A percentile compares a stretch with the other conserved stretches of the same genome.
Evolutionary conservation across 2,329 filamentous ascomycete genomes (phyloP).

Genomic region (Grosmannia huntii): DNA sequence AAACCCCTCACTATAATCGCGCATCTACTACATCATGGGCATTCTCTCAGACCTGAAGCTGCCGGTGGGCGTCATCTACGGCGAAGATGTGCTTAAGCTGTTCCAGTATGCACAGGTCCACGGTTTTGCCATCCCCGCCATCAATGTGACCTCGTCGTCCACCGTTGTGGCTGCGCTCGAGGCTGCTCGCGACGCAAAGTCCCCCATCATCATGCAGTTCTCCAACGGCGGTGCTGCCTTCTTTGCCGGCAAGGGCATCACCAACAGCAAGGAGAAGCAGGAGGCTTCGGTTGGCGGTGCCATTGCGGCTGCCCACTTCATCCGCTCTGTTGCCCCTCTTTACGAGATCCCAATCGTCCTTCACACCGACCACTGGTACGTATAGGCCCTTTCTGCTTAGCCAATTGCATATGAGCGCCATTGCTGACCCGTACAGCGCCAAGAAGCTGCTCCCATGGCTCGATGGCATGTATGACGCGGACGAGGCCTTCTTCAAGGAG

Average conservation of each 20-base stretch:
- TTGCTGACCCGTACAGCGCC: constrained; percentile 47
- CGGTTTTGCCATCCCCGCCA: constrained; percentile 76
- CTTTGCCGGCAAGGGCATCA: constrained; percentile 83
- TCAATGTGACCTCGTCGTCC: constrained; percentile 91
- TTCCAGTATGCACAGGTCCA: constrained; percentile 87
- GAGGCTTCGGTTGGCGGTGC: constrained; percentile 78
- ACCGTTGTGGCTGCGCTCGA: constrained; percentile 52
- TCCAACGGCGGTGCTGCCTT: constrained; percentile 89
- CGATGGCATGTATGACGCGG: constrained; percentile 87
- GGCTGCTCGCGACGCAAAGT: constrained; percentile 83
- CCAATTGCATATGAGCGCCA: not conserved
- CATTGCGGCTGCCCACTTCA: constrained; percentile 84
- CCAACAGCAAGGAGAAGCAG: constrained; percentile 77
- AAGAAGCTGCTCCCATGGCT: constrained; percentile 99
- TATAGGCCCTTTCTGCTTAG: not conserved
- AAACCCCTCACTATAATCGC: constrained; percentile 1
- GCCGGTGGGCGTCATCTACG: constrained; percentile 41
- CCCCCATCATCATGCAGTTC: constrained; percentile 85
- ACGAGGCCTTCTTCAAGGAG: constrained; percentile 90
- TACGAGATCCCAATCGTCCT: constrained; percentile 89
- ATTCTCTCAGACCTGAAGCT: constrained; percentile 30
- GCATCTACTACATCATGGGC: constrained; percentile 15
- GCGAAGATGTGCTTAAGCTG: constrained; percentile 46
- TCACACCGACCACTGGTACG: constrained; percentile 68
- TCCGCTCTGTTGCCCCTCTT: constrained; percentile 71